Evolutionary conservation across 202 grass and related monocot genomes (phyloP), one percentile per base, ranked within the genome.

Genomic region (Schoenoplectus triqueter): DNA sequence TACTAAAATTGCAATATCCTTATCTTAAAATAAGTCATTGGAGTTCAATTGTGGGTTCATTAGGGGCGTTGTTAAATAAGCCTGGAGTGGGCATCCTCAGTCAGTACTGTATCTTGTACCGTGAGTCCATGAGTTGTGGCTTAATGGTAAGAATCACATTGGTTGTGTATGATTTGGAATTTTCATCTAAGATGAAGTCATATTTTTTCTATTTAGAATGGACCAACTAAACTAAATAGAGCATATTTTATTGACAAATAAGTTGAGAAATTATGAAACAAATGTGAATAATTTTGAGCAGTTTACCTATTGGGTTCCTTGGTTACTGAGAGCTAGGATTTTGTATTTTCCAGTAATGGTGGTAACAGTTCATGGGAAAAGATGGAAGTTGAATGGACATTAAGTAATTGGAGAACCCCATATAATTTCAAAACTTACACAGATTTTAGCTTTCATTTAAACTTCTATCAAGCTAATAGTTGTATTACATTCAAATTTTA

Each of bases 201-300:
- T 73, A 45, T 21, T 9, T n/a, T 74, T 22, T 18, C 21, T 52
- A 6, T 74, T 52, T 52, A n/a, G 45, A 10, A 10, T 10, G 46
- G 46, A 50, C 7, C 19, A 20, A 50, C 20, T 21, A 50, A 73
- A 73, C 47, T 2, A 1, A 52, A 49, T 2, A 74, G 10, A 52
- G 11, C 69, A 74, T 52, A 52, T 22, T 45, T 74, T 13, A 22
- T 74, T 74, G 70, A 74, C 13, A 22, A 73, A 48, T 73, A 73
- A 74, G 47, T 22, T 7, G 5, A n/a, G 11, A 51, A 13, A 52
- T 22, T 52, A 5, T 50, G n/a, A 74, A 74, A 74, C 19, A 21
- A 52, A 74, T 52, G 70, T 74, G 70, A 52, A 3, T 19, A 52
- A 52, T 74, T 22, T 44, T 21, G 69, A 49, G 69, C 15, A 21